Percentiles rank a stretch among this genome's conserved stretches.
These are phyloP conservation scores for Bombardia bombarda DNA, from an alignment of 495 filamentous ascomycete species.

Conservation along the genomic window DNA sequence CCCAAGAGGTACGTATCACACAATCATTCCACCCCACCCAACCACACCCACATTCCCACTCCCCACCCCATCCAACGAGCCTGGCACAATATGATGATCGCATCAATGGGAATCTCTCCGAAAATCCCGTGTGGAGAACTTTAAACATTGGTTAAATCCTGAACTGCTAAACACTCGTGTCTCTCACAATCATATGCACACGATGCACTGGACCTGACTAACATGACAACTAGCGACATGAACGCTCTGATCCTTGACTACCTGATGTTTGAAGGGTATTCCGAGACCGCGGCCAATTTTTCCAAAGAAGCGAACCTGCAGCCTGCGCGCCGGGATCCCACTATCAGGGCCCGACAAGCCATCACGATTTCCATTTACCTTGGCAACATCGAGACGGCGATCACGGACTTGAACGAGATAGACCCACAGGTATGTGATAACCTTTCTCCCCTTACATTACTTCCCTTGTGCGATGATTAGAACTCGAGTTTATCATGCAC, in stretches of 20 bases:
- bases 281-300: slow-evolving; percentile 88
- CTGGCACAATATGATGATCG: slow-evolving; percentile 68
- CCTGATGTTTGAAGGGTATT: slow-evolving; percentile 90
- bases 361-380: slow-evolving; percentile 74
- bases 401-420: slow-evolving; percentile 80
- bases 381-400: slow-evolving; percentile 77
- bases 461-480: slow-evolving; percentile 71
- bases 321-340: slow-evolving; percentile 57
- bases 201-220: background rate
- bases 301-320: slow-evolving; percentile 86
- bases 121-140: slow-evolving; percentile 82
- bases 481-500: slow-evolving; percentile 90
- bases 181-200: background rate
- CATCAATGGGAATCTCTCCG: slow-evolving; percentile 99
- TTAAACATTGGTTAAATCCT: slow-evolving; percentile 28
- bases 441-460: slow-evolving; percentile 1
- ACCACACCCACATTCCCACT: background rate
- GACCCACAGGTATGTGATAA: slow-evolving; percentile 70
- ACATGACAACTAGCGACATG: slow-evolving; percentile 61
- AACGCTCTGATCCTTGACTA: slow-evolving; percentile 97
- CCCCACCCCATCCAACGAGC: slow-evolving; percentile 15
- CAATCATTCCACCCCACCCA: no score
- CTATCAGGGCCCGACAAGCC: slow-evolving; percentile 67
- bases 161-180: slow-evolving; percentile 35
- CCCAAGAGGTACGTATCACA: slow-evolving; percentile 93